A percentile compares a stretch with the other conserved stretches of the same genome.
Evolutionary conservation across 495 filamentous ascomycete genomes (phyloP).

Genomic region (Aspergillus hancockii): DNA sequence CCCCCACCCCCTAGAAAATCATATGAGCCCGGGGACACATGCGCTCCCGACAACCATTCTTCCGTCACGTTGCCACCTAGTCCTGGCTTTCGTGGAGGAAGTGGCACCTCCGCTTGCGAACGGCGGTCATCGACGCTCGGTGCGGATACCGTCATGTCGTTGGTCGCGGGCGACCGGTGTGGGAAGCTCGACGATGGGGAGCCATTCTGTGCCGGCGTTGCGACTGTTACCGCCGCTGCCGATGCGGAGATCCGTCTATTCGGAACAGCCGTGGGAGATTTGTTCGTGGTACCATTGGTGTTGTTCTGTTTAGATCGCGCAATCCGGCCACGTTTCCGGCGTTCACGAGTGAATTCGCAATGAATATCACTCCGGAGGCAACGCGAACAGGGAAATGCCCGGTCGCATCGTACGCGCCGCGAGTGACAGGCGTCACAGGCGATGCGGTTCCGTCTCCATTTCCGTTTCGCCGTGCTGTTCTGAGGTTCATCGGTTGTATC

Average conservation of each 20-base stretch:
- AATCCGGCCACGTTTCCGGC: slow-evolving; percentile 47
- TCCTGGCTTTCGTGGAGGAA: slow-evolving; percentile 19
- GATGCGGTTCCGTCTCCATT: slow-evolving; percentile 49
- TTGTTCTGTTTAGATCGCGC: slow-evolving; percentile 33
- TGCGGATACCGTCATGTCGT: slow-evolving; percentile 36
- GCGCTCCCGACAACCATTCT: slow-evolving; percentile 42
- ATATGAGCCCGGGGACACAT: slow-evolving; percentile 42
- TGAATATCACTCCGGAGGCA: slow-evolving; percentile 45
- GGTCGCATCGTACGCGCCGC: slow-evolving; percentile 51
- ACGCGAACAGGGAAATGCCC: slow-evolving; percentile 48
- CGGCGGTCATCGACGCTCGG: slow-evolving; percentile 36
- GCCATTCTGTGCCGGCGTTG: slow-evolving; percentile 26
- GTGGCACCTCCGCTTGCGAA: slow-evolving; percentile 24
- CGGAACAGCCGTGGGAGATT: background rate
- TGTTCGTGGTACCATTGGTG: slow-evolving; percentile 10
- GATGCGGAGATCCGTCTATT: slow-evolving; percentile 7
- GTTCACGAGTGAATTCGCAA: slow-evolving; percentile 49
- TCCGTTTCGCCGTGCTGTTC: slow-evolving; percentile 37
- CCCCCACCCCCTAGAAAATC: slow-evolving; percentile 30
- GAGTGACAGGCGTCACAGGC: slow-evolving; percentile 50
- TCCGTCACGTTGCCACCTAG: slow-evolving; percentile 33
- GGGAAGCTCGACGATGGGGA: slow-evolving; percentile 33
- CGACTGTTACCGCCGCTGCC: slow-evolving; percentile 10
- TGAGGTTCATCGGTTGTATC: slow-evolving; percentile 31
- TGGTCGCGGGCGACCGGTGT: slow-evolving; percentile 35